Conservation (phyloP, 345 rosid genomes). For the Garcia nutans region DNA sequence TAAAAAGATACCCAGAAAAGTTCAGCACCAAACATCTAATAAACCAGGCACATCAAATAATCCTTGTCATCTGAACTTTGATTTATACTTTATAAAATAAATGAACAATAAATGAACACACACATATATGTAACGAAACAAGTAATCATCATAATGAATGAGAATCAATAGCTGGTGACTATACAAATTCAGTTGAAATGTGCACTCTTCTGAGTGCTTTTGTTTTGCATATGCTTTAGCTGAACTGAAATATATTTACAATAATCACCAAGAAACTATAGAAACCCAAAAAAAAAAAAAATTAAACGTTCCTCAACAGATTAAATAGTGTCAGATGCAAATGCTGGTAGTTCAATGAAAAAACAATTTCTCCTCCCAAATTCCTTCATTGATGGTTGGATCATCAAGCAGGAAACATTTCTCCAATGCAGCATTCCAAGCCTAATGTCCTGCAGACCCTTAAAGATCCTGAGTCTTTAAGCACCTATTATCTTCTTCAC, state of each 20-base stretch:
- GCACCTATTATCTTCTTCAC: not conserved
- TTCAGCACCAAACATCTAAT: too few relatives aligned
- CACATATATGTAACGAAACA: not conserved
- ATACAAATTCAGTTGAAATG: not conserved
- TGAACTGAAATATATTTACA: conserved; percentile 8
- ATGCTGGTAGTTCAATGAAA: not conserved
- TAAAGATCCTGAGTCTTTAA: not conserved
- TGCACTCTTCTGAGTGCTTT: not conserved
- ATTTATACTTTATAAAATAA: not conserved
- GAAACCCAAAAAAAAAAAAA: too few relatives aligned
- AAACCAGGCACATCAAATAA: not conserved
- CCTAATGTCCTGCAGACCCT: not conserved
- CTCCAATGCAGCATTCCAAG: not conserved
- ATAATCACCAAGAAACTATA: not conserved
- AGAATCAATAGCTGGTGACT: not conserved
- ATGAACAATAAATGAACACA: not conserved
- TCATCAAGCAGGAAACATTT: not conserved
- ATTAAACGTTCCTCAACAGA: not conserved
- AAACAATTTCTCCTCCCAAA: not conserved
- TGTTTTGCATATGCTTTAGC: not conserved
- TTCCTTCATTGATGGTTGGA: not conserved
- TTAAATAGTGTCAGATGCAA: not conserved
- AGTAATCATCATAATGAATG: not conserved
- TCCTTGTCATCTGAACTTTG: not conserved
- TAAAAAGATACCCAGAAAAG: too few relatives aligned